Conservation (phyloP, 2,329 filamentous ascomycete species). For the Monilinia polystroma region DNA sequence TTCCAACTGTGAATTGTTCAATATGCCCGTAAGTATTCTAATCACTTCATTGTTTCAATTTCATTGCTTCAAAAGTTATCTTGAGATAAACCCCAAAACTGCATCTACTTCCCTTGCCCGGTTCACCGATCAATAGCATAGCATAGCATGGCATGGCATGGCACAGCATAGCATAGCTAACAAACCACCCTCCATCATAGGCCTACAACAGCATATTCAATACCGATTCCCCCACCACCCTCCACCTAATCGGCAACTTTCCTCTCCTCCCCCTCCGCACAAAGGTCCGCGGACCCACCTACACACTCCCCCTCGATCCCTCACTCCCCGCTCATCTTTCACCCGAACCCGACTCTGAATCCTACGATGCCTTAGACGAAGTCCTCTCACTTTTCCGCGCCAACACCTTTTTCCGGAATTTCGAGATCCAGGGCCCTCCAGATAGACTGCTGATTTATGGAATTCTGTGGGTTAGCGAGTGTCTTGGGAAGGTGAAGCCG, state of each 20-base stretch:
- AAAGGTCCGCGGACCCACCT: slow-evolving; percentile 90
- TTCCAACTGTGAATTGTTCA: slow-evolving; percentile 5
- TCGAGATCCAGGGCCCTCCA: slow-evolving; percentile 95
- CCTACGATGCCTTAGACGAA: slow-evolving; percentile 96
- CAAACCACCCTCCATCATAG: slow-evolving; percentile 46
- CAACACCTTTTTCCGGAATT: slow-evolving; percentile 99
- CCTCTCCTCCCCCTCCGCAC: slow-evolving; percentile 92
- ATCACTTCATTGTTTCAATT: not conserved
- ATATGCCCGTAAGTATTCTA: slow-evolving; percentile 13
- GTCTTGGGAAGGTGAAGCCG: slow-evolving; percentile 82
- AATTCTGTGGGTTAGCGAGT: slow-evolving; percentile 91
- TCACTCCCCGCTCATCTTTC: slow-evolving; percentile 48
- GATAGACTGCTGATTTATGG: slow-evolving; percentile 95
- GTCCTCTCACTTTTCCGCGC: slow-evolving; percentile 89
- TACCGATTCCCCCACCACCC: slow-evolving; percentile 63
- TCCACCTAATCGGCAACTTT: slow-evolving; percentile 75
- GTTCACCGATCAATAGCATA: not conserved
- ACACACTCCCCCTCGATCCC: slow-evolving; percentile 67
- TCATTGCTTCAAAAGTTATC: not conserved
- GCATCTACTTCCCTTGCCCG: not conserved
- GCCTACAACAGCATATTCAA: slow-evolving; percentile 98
- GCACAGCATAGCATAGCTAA: not conserved
- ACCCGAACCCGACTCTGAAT: slow-evolving; percentile 82
- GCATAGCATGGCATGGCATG: too few species aligned
- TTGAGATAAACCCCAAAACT: not conserved